Evolutionary conservation across 164 flowering plant species (phyloP), one percentile per base, ranked within the genome.

Genomic region (Stephania japonica): DNA sequence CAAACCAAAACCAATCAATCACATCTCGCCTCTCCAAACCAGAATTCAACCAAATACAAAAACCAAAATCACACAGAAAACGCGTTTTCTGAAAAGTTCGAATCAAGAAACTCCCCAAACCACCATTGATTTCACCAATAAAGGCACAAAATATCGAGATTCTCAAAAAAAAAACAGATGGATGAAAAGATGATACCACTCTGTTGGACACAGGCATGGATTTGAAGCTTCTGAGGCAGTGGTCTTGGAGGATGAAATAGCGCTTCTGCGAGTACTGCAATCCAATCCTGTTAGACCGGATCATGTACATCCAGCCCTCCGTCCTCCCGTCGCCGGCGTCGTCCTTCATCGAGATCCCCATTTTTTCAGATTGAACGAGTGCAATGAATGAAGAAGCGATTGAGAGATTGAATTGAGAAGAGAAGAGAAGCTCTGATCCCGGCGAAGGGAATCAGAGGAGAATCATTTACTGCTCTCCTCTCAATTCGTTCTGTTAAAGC

Each of bases 281-380:
- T 6, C 96, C 94, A 73, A 93, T 72, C 67, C 92, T 85, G 74
- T 87, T 89, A 6, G 83, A 85, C 7, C 97, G 88, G 32, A 93
- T 85, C 6, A 88, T 76, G 78, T 87, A 86, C 71, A 93, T 66
- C 98, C 98, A 93, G 1, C 98, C 98, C 68, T 90, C 88, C 92
- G 89, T 92, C 77, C 73, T 83, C 50, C 72, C 82, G 53, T 78
- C 86, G 18, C 73, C 82, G 44, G 71, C 82, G 53, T 78, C 86
- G 18, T 86, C 87, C 63, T 42, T 81, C 66, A 80, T 76, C 4
- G 83, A 73, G 56, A 75, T 66, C 66, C 78, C 86, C 87, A 84
- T 85, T 61, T 32, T 85, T 61, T 32, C 38, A 2, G 38, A 32
- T 32, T 32, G n/a, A 38, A 66, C 7, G 23, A 66, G 16, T 32